Conservation (phyloP, 345 rosid species). For the Hypericum perforatum region DNA sequence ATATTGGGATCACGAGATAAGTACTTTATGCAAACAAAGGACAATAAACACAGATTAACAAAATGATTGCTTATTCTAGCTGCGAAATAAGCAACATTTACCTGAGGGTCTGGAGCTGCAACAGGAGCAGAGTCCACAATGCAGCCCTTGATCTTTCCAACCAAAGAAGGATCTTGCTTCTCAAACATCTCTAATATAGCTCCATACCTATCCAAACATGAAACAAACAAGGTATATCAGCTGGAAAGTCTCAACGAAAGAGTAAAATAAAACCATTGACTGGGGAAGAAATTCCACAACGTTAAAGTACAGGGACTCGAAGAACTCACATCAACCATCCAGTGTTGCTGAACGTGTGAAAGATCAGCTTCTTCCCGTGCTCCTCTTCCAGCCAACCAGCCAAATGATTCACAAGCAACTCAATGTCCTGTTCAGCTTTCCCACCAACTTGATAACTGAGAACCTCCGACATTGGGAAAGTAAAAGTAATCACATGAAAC, state of each 20-base stretch:
- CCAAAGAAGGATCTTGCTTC: conserved; percentile 57
- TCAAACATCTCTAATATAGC: conserved; percentile 81
- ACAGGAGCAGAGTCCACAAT: conserved; percentile 98
- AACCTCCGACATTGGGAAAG: conserved; percentile 77
- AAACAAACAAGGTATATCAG: conserved; percentile 6
- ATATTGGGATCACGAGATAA: no score
- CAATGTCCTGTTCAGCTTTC: conserved; percentile 75
- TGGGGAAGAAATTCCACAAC: neutral
- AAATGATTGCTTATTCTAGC: neutral
- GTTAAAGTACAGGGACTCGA: neutral
- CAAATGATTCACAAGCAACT: conserved; percentile 74
- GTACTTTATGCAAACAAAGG: no score
- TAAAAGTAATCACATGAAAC: conserved; percentile 77
- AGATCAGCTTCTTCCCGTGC: conserved; percentile 65
- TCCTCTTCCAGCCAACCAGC: conserved; percentile 93
- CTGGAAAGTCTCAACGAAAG: conserved; percentile 1
- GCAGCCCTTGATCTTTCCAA: conserved; percentile 73
- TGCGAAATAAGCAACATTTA: conserved; percentile 21
- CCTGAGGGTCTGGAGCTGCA: conserved; percentile 92
- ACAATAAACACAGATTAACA: no score
- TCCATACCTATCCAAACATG: conserved; percentile 60
- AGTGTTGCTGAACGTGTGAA: conserved; percentile 97
- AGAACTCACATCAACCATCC: conserved; percentile 88
- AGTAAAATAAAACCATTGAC: neutral
- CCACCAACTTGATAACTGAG: conserved; percentile 87